phyloP scores from a whole-genome alignment of 1,284 basidiomycete species.

The Naganishia sp. region DNA sequence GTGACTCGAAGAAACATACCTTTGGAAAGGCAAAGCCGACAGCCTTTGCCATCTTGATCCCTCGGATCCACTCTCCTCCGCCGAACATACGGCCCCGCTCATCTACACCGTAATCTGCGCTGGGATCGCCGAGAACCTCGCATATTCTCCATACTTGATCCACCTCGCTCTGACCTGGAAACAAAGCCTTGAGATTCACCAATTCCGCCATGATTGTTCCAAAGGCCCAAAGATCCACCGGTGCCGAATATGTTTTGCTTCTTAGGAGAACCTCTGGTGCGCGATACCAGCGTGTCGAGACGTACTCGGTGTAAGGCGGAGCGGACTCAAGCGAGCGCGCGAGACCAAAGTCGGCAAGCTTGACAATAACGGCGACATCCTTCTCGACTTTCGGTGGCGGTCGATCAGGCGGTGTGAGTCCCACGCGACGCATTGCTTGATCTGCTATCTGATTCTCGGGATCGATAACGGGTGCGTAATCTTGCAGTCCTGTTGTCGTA shows the following conservation, averaged over 20 bases:
- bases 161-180: constrained; percentile 93
- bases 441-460: constrained; percentile 27
- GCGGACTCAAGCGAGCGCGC: constrained; percentile 84
- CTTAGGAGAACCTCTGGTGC: constrained; percentile 94
- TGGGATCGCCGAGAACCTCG: constrained; percentile 90
- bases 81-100: constrained; percentile 69
- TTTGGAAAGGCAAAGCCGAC: constrained; percentile 90
- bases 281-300: constrained; percentile 98
- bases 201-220: constrained; percentile 98
- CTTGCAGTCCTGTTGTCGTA: constrained; percentile 94
- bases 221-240: constrained; percentile 99
- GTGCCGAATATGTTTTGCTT: constrained; percentile 88
- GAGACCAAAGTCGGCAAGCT: constrained; percentile 97
- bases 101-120: constrained; percentile 77
- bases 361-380: constrained; percentile 96
- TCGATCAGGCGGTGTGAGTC: constrained; percentile 24
- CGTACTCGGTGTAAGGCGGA: constrained; percentile 98
- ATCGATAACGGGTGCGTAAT: constrained; percentile 69
- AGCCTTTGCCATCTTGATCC: constrained; percentile 79
- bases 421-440: constrained; percentile 9
- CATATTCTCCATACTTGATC: constrained; percentile 92
- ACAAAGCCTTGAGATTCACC: constrained; percentile 90
- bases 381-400: constrained; percentile 62
- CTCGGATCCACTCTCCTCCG: constrained; percentile 83
- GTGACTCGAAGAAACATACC: constrained; percentile 55